phyloP scores from a whole-genome alignment of 441 rosid genomes.

The Isatis lusitanica region DNA sequence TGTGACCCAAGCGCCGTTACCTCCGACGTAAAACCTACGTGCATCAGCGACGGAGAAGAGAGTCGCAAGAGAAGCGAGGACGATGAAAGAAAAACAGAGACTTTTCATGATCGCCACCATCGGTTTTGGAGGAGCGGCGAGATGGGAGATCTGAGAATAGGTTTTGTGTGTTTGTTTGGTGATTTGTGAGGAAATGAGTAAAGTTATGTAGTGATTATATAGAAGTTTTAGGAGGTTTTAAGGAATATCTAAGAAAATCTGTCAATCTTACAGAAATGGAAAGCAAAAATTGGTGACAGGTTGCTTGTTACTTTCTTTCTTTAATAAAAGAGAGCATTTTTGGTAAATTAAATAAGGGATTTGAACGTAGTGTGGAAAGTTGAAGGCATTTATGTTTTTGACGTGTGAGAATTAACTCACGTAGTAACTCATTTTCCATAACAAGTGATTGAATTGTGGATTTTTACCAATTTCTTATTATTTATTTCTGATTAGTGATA shows the following conservation, averaged over 20 bases:
- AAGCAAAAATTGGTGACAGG: not conserved
- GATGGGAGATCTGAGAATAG: slow-evolving; percentile 7
- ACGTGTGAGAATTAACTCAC: slow-evolving; percentile 32
- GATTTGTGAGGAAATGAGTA: not conserved
- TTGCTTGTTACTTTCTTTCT: not conserved
- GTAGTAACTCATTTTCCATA: slow-evolving; percentile 13
- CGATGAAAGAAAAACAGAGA: slow-evolving; percentile 1
- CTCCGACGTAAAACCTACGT: slow-evolving; percentile 52
- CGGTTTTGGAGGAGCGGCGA: slow-evolving; percentile 7
- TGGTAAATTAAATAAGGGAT: slow-evolving; percentile 18
- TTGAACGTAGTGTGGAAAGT: slow-evolving; percentile 22
- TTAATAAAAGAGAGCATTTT: not conserved
- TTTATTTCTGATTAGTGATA: not conserved
- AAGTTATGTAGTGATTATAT: slow-evolving; percentile 17
- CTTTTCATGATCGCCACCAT: slow-evolving; percentile 14
- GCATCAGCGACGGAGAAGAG: slow-evolving; percentile 26
- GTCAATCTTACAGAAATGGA: slow-evolving; percentile 4
- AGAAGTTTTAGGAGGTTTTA: not conserved
- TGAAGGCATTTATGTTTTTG: slow-evolving; percentile 26
- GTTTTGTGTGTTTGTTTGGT: not conserved
- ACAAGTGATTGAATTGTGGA: not conserved
- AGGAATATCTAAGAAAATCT: not conserved
- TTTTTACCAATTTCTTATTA: not conserved
- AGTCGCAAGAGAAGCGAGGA: slow-evolving; percentile 19
- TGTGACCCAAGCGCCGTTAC: slow-evolving; percentile 58